Evolutionary conservation across 2,329 filamentous ascomycete species (phyloP).

Genomic region (Trichoderma arundinaceum): DNA sequence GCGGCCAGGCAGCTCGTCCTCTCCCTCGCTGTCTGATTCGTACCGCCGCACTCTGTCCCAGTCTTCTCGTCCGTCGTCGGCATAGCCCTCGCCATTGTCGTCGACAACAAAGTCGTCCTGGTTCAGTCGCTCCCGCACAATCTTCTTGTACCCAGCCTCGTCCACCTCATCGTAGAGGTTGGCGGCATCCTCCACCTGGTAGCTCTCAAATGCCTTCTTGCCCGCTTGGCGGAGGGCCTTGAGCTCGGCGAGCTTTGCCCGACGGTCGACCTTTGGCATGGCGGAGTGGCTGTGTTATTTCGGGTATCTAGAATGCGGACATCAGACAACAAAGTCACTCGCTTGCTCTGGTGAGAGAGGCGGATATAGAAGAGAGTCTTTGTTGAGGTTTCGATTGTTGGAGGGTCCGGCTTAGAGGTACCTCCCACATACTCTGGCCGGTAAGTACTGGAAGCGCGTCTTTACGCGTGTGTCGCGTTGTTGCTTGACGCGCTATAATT

Average conservation of each 20-base stretch:
- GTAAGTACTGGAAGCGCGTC: conserved; percentile 23
- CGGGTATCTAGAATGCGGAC: conserved; percentile 19
- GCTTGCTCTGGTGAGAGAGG: conserved; percentile 10
- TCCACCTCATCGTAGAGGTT: conserved; percentile 95
- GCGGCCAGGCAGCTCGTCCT: conserved; percentile 44
- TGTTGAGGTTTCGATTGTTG: conserved; percentile 1
- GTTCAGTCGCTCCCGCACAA: conserved; percentile 86
- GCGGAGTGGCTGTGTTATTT: conserved; percentile 30
- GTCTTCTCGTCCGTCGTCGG: conserved; percentile 93
- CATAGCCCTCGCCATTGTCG: conserved; percentile 96
- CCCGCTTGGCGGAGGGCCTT: conserved; percentile 83
- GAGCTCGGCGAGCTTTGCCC: conserved; percentile 74
- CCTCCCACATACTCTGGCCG: conserved; percentile 7
- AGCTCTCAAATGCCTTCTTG: conserved; percentile 87
- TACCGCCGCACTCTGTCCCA: conserved; percentile 77
- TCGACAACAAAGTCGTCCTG: conserved; percentile 98
- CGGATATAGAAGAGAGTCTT: not conserved
- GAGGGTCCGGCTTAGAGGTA: conserved; percentile 11
- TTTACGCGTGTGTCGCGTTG: conserved; percentile 32
- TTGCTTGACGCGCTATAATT: conserved; percentile 22
- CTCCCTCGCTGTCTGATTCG: conserved; percentile 73
- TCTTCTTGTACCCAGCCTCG: conserved; percentile 95
- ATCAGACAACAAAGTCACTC: not conserved
- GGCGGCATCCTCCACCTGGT: conserved; percentile 82
- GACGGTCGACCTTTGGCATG: conserved; percentile 48